Percentiles rank a stretch among this genome's conserved stretches.
Evolutionary conservation across 176 grass and related monocot species (phyloP).

Genomic region (Tuctoria greenei): DNA sequence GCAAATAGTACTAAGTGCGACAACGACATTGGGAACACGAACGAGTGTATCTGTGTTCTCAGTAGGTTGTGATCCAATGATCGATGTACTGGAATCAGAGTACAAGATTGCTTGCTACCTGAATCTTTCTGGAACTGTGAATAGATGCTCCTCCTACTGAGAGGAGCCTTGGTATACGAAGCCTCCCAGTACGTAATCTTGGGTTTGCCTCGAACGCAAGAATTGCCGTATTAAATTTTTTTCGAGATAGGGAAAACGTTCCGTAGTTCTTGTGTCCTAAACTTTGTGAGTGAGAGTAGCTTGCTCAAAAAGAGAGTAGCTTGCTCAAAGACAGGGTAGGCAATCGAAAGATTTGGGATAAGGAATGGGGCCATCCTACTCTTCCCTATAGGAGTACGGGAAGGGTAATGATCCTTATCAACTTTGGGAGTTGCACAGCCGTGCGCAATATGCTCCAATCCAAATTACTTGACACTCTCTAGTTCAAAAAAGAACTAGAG

Average conservation of each 20-base stretch:
- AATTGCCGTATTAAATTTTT: not conserved
- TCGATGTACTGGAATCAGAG: not conserved
- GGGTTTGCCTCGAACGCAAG: not conserved
- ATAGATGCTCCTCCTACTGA: not conserved
- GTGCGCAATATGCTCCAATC: not conserved
- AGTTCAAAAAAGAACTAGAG: too few relatives aligned
- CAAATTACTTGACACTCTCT: too few relatives aligned
- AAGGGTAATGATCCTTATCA: not conserved
- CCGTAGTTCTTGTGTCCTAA: not conserved
- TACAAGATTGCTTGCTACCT: not conserved
- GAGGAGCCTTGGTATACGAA: not conserved
- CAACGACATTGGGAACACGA: not conserved
- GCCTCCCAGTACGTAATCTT: not conserved
- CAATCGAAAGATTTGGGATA: not conserved
- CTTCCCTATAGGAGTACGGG: not conserved
- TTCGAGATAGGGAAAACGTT: not conserved
- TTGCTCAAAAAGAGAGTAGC: too few relatives aligned
- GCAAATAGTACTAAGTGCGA: not conserved
- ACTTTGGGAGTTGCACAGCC: not conserved
- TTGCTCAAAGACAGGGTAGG: not conserved
- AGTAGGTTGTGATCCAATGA: not conserved
- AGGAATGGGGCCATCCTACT: not conserved
- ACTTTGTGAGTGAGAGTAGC: conserved; percentile 5
- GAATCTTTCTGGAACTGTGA: not conserved
- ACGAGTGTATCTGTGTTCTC: not conserved